Evolutionary conservation across 169 alveolate genomes (phyloP), one percentile per base, ranked within the genome.

Genomic region (Plasmodium gaboni): DNA sequence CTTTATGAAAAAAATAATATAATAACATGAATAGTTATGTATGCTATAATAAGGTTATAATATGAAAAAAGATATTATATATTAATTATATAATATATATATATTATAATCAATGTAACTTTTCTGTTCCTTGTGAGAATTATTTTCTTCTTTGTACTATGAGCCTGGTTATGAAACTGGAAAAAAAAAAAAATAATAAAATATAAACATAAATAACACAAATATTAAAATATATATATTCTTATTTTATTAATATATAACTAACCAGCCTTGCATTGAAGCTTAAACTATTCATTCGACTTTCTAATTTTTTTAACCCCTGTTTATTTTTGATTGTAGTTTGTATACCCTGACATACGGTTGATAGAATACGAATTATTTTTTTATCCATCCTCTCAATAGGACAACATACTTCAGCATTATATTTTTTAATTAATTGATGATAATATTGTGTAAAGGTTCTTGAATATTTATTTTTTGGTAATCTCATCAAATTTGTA

Each of bases 391-490:
- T 2, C 7, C 64, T 55, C 24, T 55, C 64, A 55, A 12, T 17
- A 55, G 17, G 17, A 15, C 10, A 6, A 15, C 17, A 12, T 6
- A 17, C 17, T 55, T 55, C 64, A 55, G 64, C 64, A 55, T 55
- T 55, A 55, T 55, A 55, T 3, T n/a, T 55, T 55, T 55, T 55
- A 55, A 55, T 55, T 55, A 55, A 55, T 5, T 55, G 17, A 2
- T 55, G 12, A 55, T 55, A 55, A 15, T 17, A 55, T 6, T 13
- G 17, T 55, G 15, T 13, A 13, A 55, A 55, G 17, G 64, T 12
- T 55, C 64, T 55, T 6, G 64, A 55, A 55, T 55, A 55, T 17
- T 55, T 12, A 55, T 55, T 55, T 13, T 55, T 55, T n/a, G 64
- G 64, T 55, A 55, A 13, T 12, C 24, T 55, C 17, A 17, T 15